These are phyloP conservation scores for Pseudogymnoascus sp. DNA, from an alignment of 2,329 filamentous ascomycete species.

Conservation along the genomic window DNA sequence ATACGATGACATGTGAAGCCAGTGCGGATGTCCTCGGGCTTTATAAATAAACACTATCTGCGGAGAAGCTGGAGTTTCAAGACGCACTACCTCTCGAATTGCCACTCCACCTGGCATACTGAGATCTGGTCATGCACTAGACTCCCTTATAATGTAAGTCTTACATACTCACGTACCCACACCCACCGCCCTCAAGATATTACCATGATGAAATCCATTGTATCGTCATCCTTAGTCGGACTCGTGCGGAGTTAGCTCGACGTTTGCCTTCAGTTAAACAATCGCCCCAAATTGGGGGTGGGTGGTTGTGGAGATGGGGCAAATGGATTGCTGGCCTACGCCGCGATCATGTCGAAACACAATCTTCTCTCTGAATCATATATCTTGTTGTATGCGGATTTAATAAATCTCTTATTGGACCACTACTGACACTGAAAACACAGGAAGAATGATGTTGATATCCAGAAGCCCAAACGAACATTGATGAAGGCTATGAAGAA, in stretches of 20 bases:
- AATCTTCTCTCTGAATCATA: conserved; percentile 45
- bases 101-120: neutral
- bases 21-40: neutral
- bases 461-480: neutral
- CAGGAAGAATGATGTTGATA: neutral
- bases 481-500: neutral
- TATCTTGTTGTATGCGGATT: neutral
- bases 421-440: neutral
- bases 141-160: neutral
- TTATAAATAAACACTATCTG: neutral
- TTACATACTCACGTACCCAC: neutral
- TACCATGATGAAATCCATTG: conserved; percentile 70
- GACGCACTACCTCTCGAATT: neutral
- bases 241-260: conserved; percentile 31
- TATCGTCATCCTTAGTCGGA: conserved; percentile 99
- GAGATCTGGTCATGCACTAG: neutral
- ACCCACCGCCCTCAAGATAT: conserved; percentile 11
- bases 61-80: neutral
- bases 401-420: neutral
- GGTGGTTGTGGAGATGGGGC: neutral
- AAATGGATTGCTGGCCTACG: conserved; percentile 24
- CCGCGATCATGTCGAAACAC: conserved; percentile 38
- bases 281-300: conserved; percentile 21
- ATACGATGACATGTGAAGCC: conserved; percentile 37
- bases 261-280: neutral